Evolutionary conservation across 495 filamentous ascomycete genomes (phyloP).

Genomic region (Lentithecium fluviatile): DNA sequence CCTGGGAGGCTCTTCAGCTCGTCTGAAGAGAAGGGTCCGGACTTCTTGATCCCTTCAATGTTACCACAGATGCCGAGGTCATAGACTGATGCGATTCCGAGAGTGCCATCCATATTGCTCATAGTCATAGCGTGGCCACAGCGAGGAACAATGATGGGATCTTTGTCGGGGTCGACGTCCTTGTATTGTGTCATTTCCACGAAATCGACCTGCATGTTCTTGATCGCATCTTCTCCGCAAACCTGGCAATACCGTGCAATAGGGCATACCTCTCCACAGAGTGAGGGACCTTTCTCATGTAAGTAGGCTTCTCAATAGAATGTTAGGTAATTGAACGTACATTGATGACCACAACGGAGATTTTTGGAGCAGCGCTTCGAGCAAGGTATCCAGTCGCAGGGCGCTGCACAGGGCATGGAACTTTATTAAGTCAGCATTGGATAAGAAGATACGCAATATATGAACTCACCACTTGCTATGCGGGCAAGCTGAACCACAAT

Average conservation of each 20-base stretch:
- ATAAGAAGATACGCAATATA: background rate
- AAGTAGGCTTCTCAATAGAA: slow-evolving; percentile 22
- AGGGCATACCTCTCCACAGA: slow-evolving; percentile 39
- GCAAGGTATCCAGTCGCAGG: slow-evolving; percentile 65
- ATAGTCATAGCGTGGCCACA: slow-evolving; percentile 68
- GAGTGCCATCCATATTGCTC: slow-evolving; percentile 62
- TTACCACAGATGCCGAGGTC: slow-evolving; percentile 47
- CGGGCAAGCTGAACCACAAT: slow-evolving; percentile 58
- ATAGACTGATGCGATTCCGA: slow-evolving; percentile 63
- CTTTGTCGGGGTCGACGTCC: slow-evolving; percentile 57
- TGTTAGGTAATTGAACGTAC: slow-evolving; percentile 29
- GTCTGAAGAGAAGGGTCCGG: slow-evolving; percentile 54
- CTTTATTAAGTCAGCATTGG: background rate
- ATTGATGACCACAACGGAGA: slow-evolving; percentile 56
- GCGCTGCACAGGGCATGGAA: slow-evolving; percentile 65
- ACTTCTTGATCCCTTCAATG: slow-evolving; percentile 46
- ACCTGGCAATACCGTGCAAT: slow-evolving; percentile 46
- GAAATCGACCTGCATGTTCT: slow-evolving; percentile 54
- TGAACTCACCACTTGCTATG: slow-evolving; percentile 45
- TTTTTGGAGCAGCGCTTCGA: slow-evolving; percentile 57
- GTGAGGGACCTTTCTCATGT: slow-evolving; percentile 54
- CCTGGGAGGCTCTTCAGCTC: slow-evolving; percentile 48
- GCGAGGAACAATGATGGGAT: slow-evolving; percentile 60
- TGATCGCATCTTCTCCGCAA: slow-evolving; percentile 41
- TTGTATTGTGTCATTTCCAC: slow-evolving; percentile 51